Base-by-base conservation (phyloP, 108 stramenopile species). In the Tribonema minus region DNA sequence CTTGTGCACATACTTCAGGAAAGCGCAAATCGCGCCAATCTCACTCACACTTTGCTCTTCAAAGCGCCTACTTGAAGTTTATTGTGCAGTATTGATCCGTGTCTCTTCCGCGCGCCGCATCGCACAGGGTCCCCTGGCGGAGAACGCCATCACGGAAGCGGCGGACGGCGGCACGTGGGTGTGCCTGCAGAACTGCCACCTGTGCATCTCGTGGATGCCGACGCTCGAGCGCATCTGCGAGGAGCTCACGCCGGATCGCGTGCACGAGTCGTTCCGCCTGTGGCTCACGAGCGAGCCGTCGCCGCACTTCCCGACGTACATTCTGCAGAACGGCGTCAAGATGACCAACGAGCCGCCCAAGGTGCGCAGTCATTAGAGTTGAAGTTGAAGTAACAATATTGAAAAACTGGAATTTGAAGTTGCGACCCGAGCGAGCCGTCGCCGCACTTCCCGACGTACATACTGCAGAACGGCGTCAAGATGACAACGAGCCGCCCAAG, bases 401-500 rank as follows among this genome's bases (percentile, higher is more conserved):
- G n/a, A n/a, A n/a, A n/a, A n/a, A n/a, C n/a, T n/a, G n/a, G n/a
- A n/a, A n/a, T n/a, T n/a, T n/a, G n/a, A n/a, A n/a, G n/a, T n/a
- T n/a, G n/a, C n/a, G n/a, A n/a, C n/a, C n/a, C n/a, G n/a, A n/a
- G n/a, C 27, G 84, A 87, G 67, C 89, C 89, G 20, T 77, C 61
- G 54, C 76, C 84, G 30, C 64, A 87, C 5, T 90, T 90, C 71
- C 89, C 89, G 27, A 87, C 87, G 12, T 88, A 40, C 38, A 87
- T 90, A 20, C 86, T 90, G 32, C 88, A 88, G 71, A 86, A 86
- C 46, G 87, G 87, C 34, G 83, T 90, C 25, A 90, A 90, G 77
- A 90, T 90, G 86, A 90, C 88, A 85, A 86, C 58, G 89, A 90
- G 73, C 89, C 89, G 29, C 87, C 89, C n/a, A n/a, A n/a, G n/a